Evolutionary conservation across 1,284 basidiomycete genomes (phyloP).

Genomic region (Chondrostereum purpureum): DNA sequence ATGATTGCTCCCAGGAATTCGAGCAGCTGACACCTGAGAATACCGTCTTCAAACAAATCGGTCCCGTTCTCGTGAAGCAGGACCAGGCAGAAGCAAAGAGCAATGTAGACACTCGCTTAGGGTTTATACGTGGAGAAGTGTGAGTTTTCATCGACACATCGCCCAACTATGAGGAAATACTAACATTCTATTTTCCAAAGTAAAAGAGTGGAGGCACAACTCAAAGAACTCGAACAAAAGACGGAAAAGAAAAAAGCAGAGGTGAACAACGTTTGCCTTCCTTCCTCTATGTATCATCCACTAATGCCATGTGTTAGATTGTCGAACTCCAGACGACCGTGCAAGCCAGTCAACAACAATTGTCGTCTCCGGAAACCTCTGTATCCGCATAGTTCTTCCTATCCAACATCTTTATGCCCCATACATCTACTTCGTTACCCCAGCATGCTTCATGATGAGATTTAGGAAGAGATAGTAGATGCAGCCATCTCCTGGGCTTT

Average conservation of each 20-base stretch:
- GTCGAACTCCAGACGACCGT: conserved; percentile 58
- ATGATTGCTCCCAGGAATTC: conserved; percentile 66
- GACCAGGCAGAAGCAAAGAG: conserved; percentile 83
- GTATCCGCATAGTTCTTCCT: conserved; percentile 11
- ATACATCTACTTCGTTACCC: no score
- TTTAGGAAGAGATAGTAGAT: not conserved
- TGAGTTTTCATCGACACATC: conserved; percentile 32
- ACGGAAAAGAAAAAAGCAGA: conserved; percentile 77
- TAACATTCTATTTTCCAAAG: conserved; percentile 32
- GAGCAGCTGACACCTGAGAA: conserved; percentile 70
- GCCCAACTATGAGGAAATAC: conserved; percentile 4
- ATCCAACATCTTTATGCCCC: no score
- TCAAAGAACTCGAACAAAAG: conserved; percentile 70
- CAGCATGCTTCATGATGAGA: no score
- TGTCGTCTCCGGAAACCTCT: conserved; percentile 10
- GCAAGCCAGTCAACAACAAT: conserved; percentile 34
- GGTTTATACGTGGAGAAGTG: conserved; percentile 91
- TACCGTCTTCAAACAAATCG: conserved; percentile 87
- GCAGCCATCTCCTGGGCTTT: conserved; percentile 9
- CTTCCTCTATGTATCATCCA: conserved; percentile 10
- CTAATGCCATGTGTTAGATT: conserved; percentile 18
- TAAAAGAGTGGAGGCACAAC: conserved; percentile 72
- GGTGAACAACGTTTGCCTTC: conserved; percentile 32
- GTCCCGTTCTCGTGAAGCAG: conserved; percentile 87
- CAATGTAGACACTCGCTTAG: conserved; percentile 88